Evolutionary conservation across 768 basidiomycete species (phyloP), one percentile per base, ranked within the genome.

Genomic region (Termitomyces sp.): DNA sequence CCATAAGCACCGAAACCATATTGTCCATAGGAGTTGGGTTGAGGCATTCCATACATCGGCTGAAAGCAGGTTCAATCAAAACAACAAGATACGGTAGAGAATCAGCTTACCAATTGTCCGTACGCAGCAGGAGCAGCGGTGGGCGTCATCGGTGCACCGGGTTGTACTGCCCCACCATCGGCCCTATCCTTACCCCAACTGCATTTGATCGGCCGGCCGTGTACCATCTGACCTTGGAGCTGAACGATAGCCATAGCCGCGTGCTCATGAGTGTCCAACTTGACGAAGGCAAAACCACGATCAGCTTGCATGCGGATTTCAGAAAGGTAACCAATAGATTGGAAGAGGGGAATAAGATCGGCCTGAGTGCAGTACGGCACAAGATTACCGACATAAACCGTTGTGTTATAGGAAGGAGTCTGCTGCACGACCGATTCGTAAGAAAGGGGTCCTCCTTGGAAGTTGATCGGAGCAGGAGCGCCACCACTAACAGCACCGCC

Each of bases 301-400:
- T 98, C 96, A 60, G 97, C 87, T 73, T 98, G 97, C 94, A 99
- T 96, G 59, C 97, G 89, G 72, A 98, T 95, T 77, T 99, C 97
- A 63, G 93, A 94, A 48, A 98, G 87, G 73, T 98, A 98, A 53
- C 96, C 96, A 72, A 97, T 98, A 56, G 94, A 94, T 76, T 97
- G 93, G 85, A 98, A 98, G 59, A 98, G 79, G 13, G 96, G 96
- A 67, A 98, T 94, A 58, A 99, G 86, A 73, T 99, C 97, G 44
- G 93, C 93, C 72, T 98, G 96, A 26, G 94, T 95, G 68, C 90
- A 91, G 76, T 94, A 98, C 7, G 96, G 96, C 62, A 97, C 94
- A 65, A 99, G 83, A 77, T 98, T 98, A 61, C 97, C 97, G 70
- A 98, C 97, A 73, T 98, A 99, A 67, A 98, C 94, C 46, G 95